Conservation (phyloP, 345 rosid species). For the Adansonia digitata region DNA sequence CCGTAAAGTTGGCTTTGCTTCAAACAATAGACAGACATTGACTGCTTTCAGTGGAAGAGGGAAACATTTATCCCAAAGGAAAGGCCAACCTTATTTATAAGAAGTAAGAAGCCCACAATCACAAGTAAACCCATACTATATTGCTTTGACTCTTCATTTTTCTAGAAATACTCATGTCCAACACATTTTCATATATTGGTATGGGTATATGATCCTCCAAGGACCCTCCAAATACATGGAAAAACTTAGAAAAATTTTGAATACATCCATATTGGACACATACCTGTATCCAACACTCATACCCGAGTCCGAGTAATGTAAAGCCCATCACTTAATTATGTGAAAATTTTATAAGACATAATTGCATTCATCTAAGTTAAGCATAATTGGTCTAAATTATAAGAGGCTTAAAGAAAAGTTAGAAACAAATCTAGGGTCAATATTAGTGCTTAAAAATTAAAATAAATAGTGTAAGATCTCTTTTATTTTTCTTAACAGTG, state of each 20-base stretch:
- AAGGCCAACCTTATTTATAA: neutral
- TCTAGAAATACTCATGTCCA: too few relatives aligned
- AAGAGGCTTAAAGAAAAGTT: neutral
- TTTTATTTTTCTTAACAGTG: neutral
- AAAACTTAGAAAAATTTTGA: too few relatives aligned
- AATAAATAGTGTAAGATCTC: neutral
- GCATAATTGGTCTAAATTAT: neutral
- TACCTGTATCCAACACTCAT: too few relatives aligned
- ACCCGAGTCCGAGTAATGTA: too few relatives aligned
- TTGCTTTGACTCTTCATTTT: too few relatives aligned
- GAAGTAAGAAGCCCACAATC: neutral
- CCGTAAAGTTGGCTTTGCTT: neutral
- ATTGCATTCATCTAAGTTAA: neutral
- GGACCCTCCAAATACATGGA: too few relatives aligned
- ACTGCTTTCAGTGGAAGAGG: neutral
- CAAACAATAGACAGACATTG: neutral
- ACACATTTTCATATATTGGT: too few relatives aligned
- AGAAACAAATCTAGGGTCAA: neutral
- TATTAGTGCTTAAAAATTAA: neutral
- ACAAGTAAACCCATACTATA: too few relatives aligned
- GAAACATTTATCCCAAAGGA: neutral
- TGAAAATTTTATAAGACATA: neutral
- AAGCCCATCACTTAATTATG: neutral
- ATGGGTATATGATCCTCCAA: too few relatives aligned
- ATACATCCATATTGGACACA: too few relatives aligned